These are phyloP conservation scores for Phialemoniopsis sp. DNA, from an alignment of 2,329 filamentous ascomycete species.

Conservation along the genomic window DNA sequence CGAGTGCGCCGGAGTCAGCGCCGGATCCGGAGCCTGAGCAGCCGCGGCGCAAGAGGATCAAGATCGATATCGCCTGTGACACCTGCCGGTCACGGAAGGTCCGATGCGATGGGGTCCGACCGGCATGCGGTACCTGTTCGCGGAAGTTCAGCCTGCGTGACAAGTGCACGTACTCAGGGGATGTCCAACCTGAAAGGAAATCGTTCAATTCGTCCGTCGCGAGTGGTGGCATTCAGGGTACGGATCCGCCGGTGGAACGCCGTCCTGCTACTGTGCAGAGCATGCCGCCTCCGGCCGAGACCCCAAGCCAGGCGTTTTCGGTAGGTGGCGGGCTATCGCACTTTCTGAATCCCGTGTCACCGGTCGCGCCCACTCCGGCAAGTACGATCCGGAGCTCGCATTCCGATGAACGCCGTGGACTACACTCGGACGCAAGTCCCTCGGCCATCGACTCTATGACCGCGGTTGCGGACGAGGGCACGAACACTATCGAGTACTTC, in stretches of 20 bases:
- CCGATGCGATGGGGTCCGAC: slow-evolving; percentile 34
- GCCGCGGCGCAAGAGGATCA: slow-evolving; percentile 29
- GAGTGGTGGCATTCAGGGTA: too few species aligned
- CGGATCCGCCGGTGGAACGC: too few species aligned
- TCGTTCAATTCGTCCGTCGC: too few species aligned
- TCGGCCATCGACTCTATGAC: slow-evolving; percentile 40
- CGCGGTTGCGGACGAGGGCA: slow-evolving; percentile 34
- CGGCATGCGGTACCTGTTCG: slow-evolving; percentile 25
- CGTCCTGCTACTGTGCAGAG: too few species aligned
- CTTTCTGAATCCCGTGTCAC: slow-evolving; percentile 2
- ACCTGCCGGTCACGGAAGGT: slow-evolving; percentile 35
- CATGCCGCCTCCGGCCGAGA: too few species aligned
- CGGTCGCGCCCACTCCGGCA: neutral
- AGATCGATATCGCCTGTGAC: slow-evolving; percentile 37
- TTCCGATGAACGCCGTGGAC: too few species aligned
- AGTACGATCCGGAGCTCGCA: neutral
- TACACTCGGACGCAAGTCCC: slow-evolving; percentile 7
- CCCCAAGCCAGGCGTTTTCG: too few species aligned
- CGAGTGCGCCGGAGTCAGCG: too few species aligned
- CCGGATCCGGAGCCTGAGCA: neutral
- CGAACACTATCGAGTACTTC: slow-evolving; percentile 35
- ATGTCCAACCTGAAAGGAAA: too few species aligned
- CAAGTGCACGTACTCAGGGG: slow-evolving; percentile 17
- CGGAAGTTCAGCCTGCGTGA: slow-evolving; percentile 20
- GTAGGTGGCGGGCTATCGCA: too few species aligned